phyloP scores from a whole-genome alignment of 108 stramenopile genomes.

The Cyclotella choctawhatcheeana region DNA sequence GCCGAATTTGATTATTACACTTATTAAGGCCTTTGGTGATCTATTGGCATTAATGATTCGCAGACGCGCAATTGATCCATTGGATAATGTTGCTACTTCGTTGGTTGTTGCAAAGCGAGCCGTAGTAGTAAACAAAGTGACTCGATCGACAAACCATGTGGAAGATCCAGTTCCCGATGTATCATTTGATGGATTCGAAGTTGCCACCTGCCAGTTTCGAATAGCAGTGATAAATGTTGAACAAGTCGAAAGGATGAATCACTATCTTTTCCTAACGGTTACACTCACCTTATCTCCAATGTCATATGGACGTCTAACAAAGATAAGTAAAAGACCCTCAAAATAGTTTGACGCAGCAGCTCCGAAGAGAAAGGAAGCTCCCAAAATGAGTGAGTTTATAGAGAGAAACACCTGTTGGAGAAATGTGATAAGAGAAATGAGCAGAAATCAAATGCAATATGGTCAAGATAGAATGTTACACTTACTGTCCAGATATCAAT shows the following conservation, averaged over 20 bases:
- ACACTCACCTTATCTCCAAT: slow-evolving; percentile 35
- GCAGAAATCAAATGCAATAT: no score
- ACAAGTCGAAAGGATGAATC: no score
- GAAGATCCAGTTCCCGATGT: slow-evolving; percentile 44
- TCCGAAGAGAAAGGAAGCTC: slow-evolving; percentile 62
- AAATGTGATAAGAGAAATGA: neutral
- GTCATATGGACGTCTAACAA: slow-evolving; percentile 54
- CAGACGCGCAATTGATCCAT: slow-evolving; percentile 61
- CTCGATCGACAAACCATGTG: slow-evolving; percentile 74
- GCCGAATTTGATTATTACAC: slow-evolving; percentile 64
- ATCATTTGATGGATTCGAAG: slow-evolving; percentile 42
- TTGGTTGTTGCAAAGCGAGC: slow-evolving; percentile 68
- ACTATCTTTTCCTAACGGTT: no score
- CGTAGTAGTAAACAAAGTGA: slow-evolving; percentile 74
- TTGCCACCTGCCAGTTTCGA: slow-evolving; percentile 18
- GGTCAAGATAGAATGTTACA: no score
- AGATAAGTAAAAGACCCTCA: slow-evolving; percentile 74
- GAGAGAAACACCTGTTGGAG: slow-evolving; percentile 41
- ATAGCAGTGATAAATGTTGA: no score
- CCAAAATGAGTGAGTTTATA: slow-evolving; percentile 50
- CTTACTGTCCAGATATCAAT: slow-evolving; percentile 35
- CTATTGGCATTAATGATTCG: slow-evolving; percentile 76
- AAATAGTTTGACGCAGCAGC: slow-evolving; percentile 65
- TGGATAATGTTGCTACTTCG: slow-evolving; percentile 71
- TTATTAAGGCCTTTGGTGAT: slow-evolving; percentile 64